phyloP scores from a whole-genome alignment of 768 basidiomycete species.

The Leccinum rimulosum region DNA sequence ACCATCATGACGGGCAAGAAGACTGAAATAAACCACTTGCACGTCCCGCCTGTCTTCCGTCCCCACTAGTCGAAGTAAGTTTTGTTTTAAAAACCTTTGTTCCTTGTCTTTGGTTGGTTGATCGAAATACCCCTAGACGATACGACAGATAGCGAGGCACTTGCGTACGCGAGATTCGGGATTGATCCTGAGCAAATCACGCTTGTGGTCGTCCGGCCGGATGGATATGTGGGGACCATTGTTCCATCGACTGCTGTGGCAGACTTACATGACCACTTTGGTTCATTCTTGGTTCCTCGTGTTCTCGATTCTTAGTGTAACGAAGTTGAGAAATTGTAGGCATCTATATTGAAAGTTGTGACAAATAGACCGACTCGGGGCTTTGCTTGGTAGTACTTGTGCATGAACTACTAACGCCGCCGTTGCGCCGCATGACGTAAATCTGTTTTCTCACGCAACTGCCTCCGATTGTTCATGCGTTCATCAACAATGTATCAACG shows the following conservation, averaged over 20 bases:
- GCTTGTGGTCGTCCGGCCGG: slow-evolving; percentile 39
- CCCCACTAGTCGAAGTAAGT: slow-evolving; percentile 45
- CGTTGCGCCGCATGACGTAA: too few relatives aligned
- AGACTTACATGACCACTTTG: slow-evolving; percentile 50
- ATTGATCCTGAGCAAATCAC: slow-evolving; percentile 29
- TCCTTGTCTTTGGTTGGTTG: not conserved
- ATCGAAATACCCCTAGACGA: slow-evolving; percentile 29
- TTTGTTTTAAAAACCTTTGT: not conserved
- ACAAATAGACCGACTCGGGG: too few relatives aligned
- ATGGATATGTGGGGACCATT: slow-evolving; percentile 40
- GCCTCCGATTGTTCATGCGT: too few relatives aligned
- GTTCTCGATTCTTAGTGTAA: not conserved
- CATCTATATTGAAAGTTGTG: too few relatives aligned
- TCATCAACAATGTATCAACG: not conserved
- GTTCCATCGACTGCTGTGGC: slow-evolving; percentile 22
- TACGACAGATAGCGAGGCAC: slow-evolving; percentile 25
- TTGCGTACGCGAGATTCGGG: slow-evolving; percentile 34
- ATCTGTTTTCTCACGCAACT: too few relatives aligned
- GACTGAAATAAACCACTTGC: slow-evolving; percentile 33
- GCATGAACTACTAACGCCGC: too few relatives aligned
- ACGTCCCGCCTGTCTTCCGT: slow-evolving; percentile 35
- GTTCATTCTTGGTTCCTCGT: slow-evolving; percentile 38
- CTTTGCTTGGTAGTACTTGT: too few relatives aligned
- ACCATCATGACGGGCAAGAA: slow-evolving; percentile 31
- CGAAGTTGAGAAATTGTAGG: not conserved